A percentile compares a stretch with the other conserved stretches of the same genome.
These are phyloP conservation scores for Phytopythium oedochilum DNA, from an alignment of 352 stramenopile species.

Conservation along the genomic window DNA sequence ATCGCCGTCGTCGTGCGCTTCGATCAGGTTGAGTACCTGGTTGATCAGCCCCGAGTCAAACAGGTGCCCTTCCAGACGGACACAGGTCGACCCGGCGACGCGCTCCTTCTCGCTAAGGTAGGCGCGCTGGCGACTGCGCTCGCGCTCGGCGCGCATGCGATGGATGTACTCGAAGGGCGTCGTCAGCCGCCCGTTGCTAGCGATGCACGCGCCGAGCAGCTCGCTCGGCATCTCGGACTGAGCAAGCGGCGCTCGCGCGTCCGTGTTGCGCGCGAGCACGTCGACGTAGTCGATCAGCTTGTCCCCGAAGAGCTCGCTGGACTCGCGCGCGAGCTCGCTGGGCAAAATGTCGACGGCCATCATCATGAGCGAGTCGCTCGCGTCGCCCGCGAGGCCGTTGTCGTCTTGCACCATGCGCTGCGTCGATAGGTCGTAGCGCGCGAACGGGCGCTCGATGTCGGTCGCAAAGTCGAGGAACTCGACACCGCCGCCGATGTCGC, in stretches of 20 bases:
- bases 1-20: constrained; percentile 50
- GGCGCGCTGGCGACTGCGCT: constrained; percentile 59
- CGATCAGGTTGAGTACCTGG: constrained; percentile 92
- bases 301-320: constrained; percentile 94
- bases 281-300: constrained; percentile 87
- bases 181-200: constrained; percentile 81
- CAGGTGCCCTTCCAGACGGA: constrained; percentile 90
- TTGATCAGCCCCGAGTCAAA: constrained; percentile 97
- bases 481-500: constrained; percentile 91
- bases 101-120: constrained; percentile 69
- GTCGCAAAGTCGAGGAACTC: constrained; percentile 93
- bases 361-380: constrained; percentile 84
- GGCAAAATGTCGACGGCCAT: constrained; percentile 96
- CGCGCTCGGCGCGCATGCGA: constrained; percentile 80
- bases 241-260: constrained; percentile 48
- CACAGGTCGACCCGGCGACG: constrained; percentile 70
- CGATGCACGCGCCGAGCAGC: constrained; percentile 88
- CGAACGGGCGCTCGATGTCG: constrained; percentile 94
- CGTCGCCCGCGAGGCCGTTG: constrained; percentile 32
- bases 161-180: constrained; percentile 92
- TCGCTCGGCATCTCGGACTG: constrained; percentile 67
- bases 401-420: constrained; percentile 69
- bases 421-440: constrained; percentile 81
- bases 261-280: constrained; percentile 35
- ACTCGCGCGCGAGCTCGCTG: constrained; percentile 92